These are phyloP conservation scores for Elaeagnus macrophylla DNA, from an alignment of 306 rosid species.

Conservation along the genomic window DNA sequence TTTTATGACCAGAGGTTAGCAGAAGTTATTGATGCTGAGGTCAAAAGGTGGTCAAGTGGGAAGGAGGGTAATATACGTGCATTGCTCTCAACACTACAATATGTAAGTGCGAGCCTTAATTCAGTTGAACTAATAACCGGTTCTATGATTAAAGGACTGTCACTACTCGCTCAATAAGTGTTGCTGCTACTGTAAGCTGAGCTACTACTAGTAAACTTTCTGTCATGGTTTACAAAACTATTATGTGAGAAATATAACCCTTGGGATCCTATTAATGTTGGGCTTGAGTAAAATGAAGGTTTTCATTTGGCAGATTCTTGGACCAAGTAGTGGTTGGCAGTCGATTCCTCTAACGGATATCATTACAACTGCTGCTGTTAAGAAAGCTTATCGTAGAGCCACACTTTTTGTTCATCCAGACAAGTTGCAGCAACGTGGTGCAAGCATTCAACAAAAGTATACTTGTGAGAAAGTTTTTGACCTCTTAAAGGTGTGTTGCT, in stretches of 20 bases:
- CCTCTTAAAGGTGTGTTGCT: constrained; percentile 72
- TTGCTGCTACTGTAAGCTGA: no score
- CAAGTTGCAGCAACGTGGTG: constrained; percentile 94
- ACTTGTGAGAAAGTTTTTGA: constrained; percentile 90
- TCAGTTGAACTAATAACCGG: constrained; percentile 26
- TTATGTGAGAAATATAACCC: no score
- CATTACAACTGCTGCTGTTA: constrained; percentile 47
- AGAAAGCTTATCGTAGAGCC: constrained; percentile 81
- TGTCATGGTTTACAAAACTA: no score
- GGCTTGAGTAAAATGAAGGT: constrained; percentile 4
- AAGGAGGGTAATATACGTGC: constrained; percentile 89
- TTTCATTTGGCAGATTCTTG: constrained; percentile 58
- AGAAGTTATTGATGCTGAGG: constrained; percentile 72
- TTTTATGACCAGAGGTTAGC: constrained; percentile 65
- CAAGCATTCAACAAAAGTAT: constrained; percentile 84
- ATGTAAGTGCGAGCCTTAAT: constrained; percentile 50
- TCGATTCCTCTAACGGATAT: constrained; percentile 73
- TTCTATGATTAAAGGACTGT: no score
- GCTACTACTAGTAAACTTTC: no score
- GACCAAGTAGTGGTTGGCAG: constrained; percentile 88
- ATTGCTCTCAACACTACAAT: constrained; percentile 89
- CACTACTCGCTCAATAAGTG: no score
- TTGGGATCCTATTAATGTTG: not conserved
- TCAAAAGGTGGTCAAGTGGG: constrained; percentile 95
- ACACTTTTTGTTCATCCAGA: constrained; percentile 93